Evolutionary conservation across 2,329 filamentous ascomycete genomes (phyloP).

Genomic region (Plenodomus lindquistii): DNA sequence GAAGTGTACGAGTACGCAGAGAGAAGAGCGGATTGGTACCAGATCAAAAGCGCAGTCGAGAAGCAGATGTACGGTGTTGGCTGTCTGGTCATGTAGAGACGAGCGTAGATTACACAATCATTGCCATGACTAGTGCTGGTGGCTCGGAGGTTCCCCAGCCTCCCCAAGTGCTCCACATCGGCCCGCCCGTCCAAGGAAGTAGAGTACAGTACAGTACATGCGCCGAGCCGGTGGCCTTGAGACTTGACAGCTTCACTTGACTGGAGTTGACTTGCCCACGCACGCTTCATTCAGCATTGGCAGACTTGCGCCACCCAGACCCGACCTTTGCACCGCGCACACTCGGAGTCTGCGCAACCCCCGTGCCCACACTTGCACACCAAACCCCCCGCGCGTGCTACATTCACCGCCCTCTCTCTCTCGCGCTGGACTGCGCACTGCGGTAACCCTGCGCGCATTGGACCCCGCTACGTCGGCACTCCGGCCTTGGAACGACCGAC

Average conservation of each 20-base stretch:
- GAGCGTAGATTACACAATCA: not conserved
- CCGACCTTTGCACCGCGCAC: not conserved
- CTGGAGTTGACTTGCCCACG: constrained; percentile 20
- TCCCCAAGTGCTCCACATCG: constrained; percentile 24
- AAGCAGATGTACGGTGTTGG: constrained; percentile 96
- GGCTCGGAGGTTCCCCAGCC: constrained; percentile 38
- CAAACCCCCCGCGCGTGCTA: not conserved
- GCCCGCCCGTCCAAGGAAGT: constrained; percentile 13
- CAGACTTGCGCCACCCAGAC: not conserved
- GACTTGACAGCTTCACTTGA: constrained; percentile 17
- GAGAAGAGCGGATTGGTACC: constrained; percentile 91
- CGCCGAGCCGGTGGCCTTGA: constrained; percentile 9
- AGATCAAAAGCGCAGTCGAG: constrained; percentile 85
- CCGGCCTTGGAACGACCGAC: constrained; percentile 26
- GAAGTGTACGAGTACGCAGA: constrained; percentile 98
- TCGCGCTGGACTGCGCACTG: too few species aligned
- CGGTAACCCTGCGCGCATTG: constrained; percentile 9
- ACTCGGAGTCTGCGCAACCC: too few species aligned
- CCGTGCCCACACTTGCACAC: not conserved
- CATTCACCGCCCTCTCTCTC: not conserved
- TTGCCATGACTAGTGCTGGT: not conserved
- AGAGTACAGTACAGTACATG: constrained; percentile 14
- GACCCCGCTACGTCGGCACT: constrained; percentile 31
- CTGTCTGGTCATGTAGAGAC: constrained; percentile 74
- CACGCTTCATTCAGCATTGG: constrained; percentile 1